These are phyloP conservation scores for Backusella tuberculispora DNA, from an alignment of 192 early-diverging fungal genomes.

Conservation along the genomic window DNA sequence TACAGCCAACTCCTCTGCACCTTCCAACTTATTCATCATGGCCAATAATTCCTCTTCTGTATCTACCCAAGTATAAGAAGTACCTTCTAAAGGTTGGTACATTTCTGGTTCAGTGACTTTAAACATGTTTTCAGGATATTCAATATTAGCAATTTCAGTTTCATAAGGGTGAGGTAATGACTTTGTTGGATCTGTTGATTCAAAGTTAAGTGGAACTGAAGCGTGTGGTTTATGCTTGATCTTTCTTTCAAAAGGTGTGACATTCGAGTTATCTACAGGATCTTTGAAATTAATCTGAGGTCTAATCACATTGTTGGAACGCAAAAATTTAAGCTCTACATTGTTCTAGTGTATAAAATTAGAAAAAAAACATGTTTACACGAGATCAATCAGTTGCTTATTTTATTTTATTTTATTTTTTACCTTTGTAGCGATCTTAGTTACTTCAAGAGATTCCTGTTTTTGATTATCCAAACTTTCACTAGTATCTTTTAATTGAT, in stretches of 20 bases:
- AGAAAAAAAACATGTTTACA: neutral
- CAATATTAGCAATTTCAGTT: constrained; percentile 82
- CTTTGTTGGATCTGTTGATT: neutral
- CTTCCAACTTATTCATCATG: constrained; percentile 68
- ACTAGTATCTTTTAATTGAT: constrained; percentile 56
- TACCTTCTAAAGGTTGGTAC: constrained; percentile 65
- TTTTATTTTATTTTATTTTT: neutral
- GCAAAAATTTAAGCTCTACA: constrained; percentile 59
- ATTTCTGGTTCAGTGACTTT: constrained; percentile 49
- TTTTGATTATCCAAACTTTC: constrained; percentile 41
- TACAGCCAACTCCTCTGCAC: constrained; percentile 79
- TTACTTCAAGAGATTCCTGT: constrained; percentile 55
- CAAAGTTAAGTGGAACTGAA: constrained; percentile 60
- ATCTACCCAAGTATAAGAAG: constrained; percentile 84
- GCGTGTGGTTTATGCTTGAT: constrained; percentile 86
- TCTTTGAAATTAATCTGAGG: constrained; percentile 92
- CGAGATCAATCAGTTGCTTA: neutral
- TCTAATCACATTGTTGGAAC: constrained; percentile 73
- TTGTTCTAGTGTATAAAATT: constrained; percentile 16
- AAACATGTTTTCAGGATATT: constrained; percentile 78
- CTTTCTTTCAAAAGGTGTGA: constrained; percentile 77
- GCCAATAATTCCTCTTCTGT: constrained; percentile 64
- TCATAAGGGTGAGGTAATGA: constrained; percentile 86
- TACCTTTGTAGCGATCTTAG: constrained; percentile 40
- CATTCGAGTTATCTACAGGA: constrained; percentile 82